Evolutionary conservation across 1,139 yeast species (phyloP).

Genomic region (Waltiozyma sp.): DNA sequence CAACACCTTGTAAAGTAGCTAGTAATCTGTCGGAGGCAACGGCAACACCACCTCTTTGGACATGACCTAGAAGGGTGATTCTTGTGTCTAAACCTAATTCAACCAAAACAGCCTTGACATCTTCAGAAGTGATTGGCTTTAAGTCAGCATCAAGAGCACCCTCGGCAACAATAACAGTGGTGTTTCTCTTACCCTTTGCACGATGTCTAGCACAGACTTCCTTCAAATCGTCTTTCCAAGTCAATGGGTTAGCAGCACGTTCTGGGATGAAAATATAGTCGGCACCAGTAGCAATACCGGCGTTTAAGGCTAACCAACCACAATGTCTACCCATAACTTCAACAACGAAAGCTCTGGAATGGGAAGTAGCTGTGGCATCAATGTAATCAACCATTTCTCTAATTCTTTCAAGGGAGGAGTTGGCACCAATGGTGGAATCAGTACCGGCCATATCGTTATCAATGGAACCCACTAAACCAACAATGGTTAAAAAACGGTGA

Average conservation of each 20-base stretch:
- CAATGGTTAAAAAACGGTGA: conserved; percentile 52
- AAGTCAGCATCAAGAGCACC: conserved; percentile 66
- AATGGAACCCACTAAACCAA: conserved; percentile 73
- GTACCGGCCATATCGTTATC: conserved; percentile 81
- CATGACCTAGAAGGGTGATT: conserved; percentile 73
- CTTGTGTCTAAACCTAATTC: conserved; percentile 69
- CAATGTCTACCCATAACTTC: conserved; percentile 91
- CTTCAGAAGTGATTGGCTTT: conserved; percentile 52
- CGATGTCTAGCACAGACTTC: conserved; percentile 58
- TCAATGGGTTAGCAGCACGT: conserved; percentile 49
- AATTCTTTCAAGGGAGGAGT: conserved; percentile 65
- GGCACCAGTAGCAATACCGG: conserved; percentile 75
- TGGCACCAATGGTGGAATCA: conserved; percentile 76
- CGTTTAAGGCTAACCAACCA: conserved; percentile 81
- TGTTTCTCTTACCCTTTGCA: conserved; percentile 61
- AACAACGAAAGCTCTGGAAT: conserved; percentile 72
- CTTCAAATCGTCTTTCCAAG: conserved; percentile 61
- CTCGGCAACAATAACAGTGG: conserved; percentile 75
- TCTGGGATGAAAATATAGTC: conserved; percentile 76
- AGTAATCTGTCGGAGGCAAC: conserved; percentile 68
- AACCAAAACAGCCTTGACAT: conserved; percentile 59
- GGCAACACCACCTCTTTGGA: conserved; percentile 81
- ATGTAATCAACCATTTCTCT: conserved; percentile 72
- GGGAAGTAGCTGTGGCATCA: conserved; percentile 78
- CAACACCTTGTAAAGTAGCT: conserved; percentile 77